Percentiles rank a stretch among this genome's conserved stretches.
phyloP scores from a whole-genome alignment of 1,284 basidiomycete genomes.

The Ustilago hordei region DNA sequence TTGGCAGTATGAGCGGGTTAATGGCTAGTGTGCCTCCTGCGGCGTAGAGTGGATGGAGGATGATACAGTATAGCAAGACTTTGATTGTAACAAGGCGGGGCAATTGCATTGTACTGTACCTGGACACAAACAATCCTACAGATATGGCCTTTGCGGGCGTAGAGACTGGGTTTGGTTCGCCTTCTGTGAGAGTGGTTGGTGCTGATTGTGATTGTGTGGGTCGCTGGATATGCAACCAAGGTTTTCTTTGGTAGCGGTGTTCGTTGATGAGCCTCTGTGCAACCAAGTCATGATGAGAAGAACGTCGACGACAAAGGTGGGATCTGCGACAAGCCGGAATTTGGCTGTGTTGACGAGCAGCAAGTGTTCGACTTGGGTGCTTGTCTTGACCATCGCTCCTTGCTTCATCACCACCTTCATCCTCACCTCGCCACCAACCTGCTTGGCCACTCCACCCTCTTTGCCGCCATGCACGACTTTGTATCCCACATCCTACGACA shows the following conservation, averaged over 20 bases:
- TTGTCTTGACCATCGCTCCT: neutral
- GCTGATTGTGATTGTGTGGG: no score
- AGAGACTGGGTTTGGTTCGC: no score
- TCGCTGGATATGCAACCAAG: no score
- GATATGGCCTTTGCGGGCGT: no score
- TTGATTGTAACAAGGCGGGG: no score
- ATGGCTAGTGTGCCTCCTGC: constrained; percentile 36
- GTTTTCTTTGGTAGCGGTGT: no score
- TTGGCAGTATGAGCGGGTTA: constrained; percentile 48
- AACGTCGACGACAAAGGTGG: neutral
- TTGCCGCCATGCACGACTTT: constrained; percentile 64
- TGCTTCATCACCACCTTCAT: neutral
- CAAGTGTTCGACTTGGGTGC: neutral
- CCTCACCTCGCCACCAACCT: constrained; percentile 1
- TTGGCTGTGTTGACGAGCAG: constrained; percentile 12
- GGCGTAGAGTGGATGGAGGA: neutral
- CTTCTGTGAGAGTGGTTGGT: no score
- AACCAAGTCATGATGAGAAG: neutral
- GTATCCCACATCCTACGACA: constrained; percentile 82
- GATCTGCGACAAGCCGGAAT: neutral
- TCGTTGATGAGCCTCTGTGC: no score
- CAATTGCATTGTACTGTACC: no score
- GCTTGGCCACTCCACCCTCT: neutral
- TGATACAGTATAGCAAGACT: no score
- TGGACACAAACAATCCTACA: no score